A percentile compares a stretch with the other conserved stretches of the same genome.
Conservation (phyloP, 768 basidiomycete species). For the Suillus fuscotomentosus region DNA sequence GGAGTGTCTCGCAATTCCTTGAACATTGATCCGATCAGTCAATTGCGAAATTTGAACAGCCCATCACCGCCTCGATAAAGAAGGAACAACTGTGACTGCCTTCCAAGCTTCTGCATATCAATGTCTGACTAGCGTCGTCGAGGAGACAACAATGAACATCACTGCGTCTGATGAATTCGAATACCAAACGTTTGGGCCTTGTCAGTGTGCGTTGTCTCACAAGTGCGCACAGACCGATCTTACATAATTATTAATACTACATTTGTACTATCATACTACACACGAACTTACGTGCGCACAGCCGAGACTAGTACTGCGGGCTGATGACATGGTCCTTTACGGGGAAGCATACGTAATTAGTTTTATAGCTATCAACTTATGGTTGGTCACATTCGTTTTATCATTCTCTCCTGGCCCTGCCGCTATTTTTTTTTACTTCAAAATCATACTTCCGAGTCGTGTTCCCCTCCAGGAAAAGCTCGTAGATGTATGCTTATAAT, state of each 20-base stretch:
- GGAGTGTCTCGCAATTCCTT: background rate
- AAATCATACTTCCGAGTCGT: background rate
- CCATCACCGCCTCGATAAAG: background rate
- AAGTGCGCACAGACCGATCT: background rate
- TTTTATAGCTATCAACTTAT: background rate
- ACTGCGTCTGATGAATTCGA: background rate
- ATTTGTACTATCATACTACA: too few species aligned
- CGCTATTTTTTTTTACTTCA: background rate
- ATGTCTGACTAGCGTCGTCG: background rate
- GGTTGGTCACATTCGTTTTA: background rate
- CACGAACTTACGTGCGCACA: too few species aligned
- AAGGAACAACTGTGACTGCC: background rate
- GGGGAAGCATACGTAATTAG: background rate
- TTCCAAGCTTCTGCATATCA: background rate
- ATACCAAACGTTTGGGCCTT: too few species aligned
- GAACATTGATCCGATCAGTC: background rate
- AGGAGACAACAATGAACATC: background rate
- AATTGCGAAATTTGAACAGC: background rate
- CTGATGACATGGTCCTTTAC: too few species aligned
- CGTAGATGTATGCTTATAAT: background rate
- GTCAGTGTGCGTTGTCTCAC: too few species aligned
- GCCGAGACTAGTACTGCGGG: too few species aligned
- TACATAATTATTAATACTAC: background rate
- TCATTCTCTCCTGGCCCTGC: background rate
- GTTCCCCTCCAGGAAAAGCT: background rate